A percentile compares a stretch with the other conserved stretches of the same genome.
phyloP scores from a whole-genome alignment of 352 stramenopile species.

The Aphanomyces stellatus region DNA sequence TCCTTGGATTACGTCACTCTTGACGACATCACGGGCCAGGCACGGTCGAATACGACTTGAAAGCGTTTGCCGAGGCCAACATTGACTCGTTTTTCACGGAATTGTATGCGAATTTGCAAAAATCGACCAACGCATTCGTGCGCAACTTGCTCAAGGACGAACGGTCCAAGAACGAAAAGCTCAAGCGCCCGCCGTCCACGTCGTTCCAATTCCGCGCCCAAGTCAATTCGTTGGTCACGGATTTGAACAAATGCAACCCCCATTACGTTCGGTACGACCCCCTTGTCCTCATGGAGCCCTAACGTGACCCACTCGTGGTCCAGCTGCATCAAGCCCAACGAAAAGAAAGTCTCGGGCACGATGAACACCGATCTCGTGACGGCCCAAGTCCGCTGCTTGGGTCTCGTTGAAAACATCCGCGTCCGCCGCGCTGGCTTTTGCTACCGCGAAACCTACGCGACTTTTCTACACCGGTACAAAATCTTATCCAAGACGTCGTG shows the following conservation, averaged over 20 bases:
- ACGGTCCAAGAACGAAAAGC: slow-evolving; percentile 65
- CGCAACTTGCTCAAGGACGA: slow-evolving; percentile 71
- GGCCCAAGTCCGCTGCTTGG: slow-evolving; percentile 26
- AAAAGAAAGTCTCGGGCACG: slow-evolving; percentile 19
- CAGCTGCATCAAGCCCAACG: slow-evolving; percentile 21
- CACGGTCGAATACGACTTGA: slow-evolving; percentile 67
- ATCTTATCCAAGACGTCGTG: slow-evolving; percentile 20
- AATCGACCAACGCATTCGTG: slow-evolving; percentile 63
- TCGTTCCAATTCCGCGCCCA: slow-evolving; percentile 39
- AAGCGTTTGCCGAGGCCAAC: slow-evolving; percentile 77
- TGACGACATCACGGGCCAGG: too few species aligned
- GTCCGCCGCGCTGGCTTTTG: slow-evolving; percentile 30
- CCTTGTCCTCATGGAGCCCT: not conserved
- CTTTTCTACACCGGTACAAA: slow-evolving; percentile 30
- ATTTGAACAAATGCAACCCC: slow-evolving; percentile 11
- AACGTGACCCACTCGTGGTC: not conserved
- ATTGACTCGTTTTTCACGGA: slow-evolving; percentile 82
- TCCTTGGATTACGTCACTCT: too few species aligned
- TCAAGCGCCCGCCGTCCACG: slow-evolving; percentile 75
- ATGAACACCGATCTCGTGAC: slow-evolving; percentile 22
- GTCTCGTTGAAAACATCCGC: slow-evolving; percentile 31
- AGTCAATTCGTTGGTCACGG: slow-evolving; percentile 10
- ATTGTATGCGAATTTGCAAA: slow-evolving; percentile 57
- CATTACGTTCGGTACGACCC: slow-evolving; percentile 17
- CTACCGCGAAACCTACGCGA: slow-evolving; percentile 26